These are phyloP conservation scores for Melampsora larici-populina DNA, from an alignment of 1,284 basidiomycete genomes.

Conservation along the genomic window DNA sequence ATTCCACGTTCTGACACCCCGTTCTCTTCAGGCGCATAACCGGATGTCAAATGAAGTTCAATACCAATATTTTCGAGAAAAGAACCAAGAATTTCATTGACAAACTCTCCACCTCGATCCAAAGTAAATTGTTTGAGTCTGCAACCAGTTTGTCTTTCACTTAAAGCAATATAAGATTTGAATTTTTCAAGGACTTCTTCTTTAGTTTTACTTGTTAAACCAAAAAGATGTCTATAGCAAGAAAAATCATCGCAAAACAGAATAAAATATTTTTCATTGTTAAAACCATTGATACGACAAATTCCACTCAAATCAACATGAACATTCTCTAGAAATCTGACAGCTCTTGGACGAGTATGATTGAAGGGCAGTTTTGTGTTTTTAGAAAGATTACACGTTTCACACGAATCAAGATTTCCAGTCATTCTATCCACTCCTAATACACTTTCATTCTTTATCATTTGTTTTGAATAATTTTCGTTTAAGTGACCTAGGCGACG, in stretches of 20 bases:
- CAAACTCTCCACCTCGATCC: background rate
- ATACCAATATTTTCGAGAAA: background rate
- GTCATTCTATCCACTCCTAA: too few species aligned
- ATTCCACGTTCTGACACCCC: too few species aligned
- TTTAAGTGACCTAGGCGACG: too few species aligned
- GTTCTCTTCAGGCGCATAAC: conserved; percentile 16
- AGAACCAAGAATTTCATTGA: background rate
- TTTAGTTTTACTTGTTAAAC: background rate
- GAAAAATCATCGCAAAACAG: background rate
- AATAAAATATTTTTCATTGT: too few species aligned
- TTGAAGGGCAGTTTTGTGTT: background rate
- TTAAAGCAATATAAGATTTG: background rate
- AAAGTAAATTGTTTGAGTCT: background rate
- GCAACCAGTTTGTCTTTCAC: background rate
- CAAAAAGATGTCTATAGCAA: background rate
- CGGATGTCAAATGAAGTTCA: background rate
- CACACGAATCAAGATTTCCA: too few species aligned
- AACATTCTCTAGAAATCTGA: background rate
- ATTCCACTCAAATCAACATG: conserved; percentile 11
- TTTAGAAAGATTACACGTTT: conserved; percentile 1
- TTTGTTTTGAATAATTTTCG: too few species aligned
- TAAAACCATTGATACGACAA: too few species aligned
- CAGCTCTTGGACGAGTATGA: background rate
- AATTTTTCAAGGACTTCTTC: background rate
- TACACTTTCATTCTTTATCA: too few species aligned